Evolutionary conservation across 1,284 basidiomycete genomes (phyloP).

Genomic region (Coniophora puteana): DNA sequence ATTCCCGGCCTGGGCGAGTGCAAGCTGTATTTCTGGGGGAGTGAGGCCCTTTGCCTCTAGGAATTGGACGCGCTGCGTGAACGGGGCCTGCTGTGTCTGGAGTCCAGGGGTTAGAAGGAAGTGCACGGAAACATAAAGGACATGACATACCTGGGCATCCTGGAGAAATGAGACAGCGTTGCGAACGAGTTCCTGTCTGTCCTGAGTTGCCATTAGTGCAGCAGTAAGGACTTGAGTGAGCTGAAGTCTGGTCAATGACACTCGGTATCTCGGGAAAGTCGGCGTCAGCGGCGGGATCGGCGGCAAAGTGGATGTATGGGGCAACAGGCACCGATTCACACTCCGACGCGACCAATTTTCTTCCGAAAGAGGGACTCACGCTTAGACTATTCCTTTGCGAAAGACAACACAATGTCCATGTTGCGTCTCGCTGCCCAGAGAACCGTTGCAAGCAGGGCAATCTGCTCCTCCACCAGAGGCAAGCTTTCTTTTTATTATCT

Average conservation of each 20-base stretch:
- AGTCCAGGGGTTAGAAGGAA: constrained; percentile 5
- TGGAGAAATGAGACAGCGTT: constrained; percentile 81
- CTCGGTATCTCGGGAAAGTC: too few species aligned
- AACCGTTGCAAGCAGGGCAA: constrained; percentile 46
- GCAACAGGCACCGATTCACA: constrained; percentile 17
- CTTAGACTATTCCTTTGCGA: constrained; percentile 2
- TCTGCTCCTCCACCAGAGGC: constrained; percentile 45
- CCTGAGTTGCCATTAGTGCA: constrained; percentile 42
- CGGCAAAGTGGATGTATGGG: too few species aligned
- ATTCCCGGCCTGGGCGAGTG: constrained; percentile 61
- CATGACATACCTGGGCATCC: constrained; percentile 61
- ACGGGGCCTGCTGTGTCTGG: constrained; percentile 70
- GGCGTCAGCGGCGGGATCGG: too few species aligned
- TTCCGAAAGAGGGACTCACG: neutral
- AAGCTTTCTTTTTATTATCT: constrained; percentile 11
- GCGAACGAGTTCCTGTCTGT: constrained; percentile 69
- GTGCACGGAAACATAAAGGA: neutral
- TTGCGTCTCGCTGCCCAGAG: constrained; percentile 50
- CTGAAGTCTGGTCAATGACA: neutral
- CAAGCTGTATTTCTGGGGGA: constrained; percentile 83
- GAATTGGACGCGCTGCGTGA: constrained; percentile 88
- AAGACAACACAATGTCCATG: constrained; percentile 36
- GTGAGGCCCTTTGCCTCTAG: constrained; percentile 92
- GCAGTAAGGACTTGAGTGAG: constrained; percentile 16
- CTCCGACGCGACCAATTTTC: constrained; percentile 22